phyloP scores from a whole-genome alignment of 441 rosid genomes.

The Sinapis alba region DNA sequence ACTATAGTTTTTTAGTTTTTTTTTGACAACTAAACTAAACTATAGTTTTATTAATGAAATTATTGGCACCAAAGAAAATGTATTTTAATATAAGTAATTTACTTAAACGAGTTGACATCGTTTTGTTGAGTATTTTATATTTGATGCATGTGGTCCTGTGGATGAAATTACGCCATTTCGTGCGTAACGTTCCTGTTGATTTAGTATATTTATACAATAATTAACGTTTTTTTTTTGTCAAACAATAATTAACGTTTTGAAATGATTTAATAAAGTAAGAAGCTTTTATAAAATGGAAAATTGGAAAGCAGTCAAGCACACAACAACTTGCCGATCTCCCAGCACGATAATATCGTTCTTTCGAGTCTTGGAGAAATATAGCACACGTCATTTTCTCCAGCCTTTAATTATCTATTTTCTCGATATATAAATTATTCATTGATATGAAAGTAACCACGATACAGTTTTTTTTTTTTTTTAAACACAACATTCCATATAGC shows the following conservation, averaged over 20 bases:
- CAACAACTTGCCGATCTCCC: slow-evolving; percentile 15
- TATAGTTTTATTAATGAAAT: neutral
- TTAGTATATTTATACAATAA: neutral
- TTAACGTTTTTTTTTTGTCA: neutral
- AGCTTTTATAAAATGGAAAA: neutral
- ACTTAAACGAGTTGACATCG: slow-evolving; percentile 34
- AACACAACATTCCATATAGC: slow-evolving; percentile 21
- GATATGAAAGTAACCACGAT: neutral
- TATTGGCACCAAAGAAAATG: slow-evolving; percentile 3
- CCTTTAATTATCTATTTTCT: slow-evolving; percentile 1
- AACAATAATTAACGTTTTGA: neutral
- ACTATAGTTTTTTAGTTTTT: too few species aligned
- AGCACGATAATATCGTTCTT: slow-evolving; percentile 4
- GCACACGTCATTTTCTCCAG: slow-evolving; percentile 29
- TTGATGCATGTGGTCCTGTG: slow-evolving; percentile 21
- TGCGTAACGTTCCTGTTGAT: slow-evolving; percentile 17
- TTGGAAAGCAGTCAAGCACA: slow-evolving; percentile 7
- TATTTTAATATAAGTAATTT: slow-evolving; percentile 1
- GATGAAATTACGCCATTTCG: slow-evolving; percentile 29
- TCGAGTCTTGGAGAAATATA: neutral
- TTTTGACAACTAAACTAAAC: too few species aligned
- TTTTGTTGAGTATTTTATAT: slow-evolving; percentile 6
- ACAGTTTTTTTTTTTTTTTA: neutral
- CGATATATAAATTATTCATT: neutral
- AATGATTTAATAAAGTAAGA: neutral